Conservation (phyloP, 257 asterid genomes). For the Nicotiana undulata region DNA sequence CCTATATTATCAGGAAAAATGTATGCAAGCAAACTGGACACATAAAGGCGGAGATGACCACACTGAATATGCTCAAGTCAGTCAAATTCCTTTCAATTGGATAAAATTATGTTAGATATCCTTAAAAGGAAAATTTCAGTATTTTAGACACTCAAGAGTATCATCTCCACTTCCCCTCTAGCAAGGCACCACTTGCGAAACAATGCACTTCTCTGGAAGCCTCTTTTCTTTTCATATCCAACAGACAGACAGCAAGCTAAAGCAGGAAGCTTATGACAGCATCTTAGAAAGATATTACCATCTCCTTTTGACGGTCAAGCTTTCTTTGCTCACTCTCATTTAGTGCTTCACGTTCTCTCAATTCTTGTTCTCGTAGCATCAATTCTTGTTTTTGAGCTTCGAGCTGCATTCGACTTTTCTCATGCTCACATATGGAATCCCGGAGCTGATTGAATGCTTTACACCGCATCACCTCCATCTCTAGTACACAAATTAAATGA, state of each 20-base stretch:
- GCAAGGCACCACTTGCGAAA: neutral
- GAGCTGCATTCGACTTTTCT: neutral
- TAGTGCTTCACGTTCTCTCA: conserved; percentile 5
- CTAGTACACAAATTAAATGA: neutral
- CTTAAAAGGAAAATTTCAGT: neutral
- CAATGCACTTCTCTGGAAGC: neutral
- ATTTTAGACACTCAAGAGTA: neutral
- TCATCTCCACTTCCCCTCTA: neutral
- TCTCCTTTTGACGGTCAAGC: conserved; percentile 11
- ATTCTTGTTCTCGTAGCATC: neutral
- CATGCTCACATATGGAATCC: conserved; percentile 8
- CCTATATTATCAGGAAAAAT: neutral
- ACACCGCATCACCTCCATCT: conserved; percentile 13
- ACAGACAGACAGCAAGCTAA: neutral
- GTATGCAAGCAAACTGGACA: neutral
- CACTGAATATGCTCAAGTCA: neutral
- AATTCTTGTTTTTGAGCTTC: conserved; percentile 7
- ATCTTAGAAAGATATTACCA: neutral
- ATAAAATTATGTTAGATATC: neutral
- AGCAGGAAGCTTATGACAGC: neutral
- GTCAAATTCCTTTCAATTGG: neutral
- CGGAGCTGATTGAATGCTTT: conserved; percentile 9
- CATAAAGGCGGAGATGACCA: neutral
- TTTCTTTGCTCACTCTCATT: conserved; percentile 10
- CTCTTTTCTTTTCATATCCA: neutral